phyloP scores from a whole-genome alignment of 495 filamentous ascomycete species.

The Xylaria palmicola region DNA sequence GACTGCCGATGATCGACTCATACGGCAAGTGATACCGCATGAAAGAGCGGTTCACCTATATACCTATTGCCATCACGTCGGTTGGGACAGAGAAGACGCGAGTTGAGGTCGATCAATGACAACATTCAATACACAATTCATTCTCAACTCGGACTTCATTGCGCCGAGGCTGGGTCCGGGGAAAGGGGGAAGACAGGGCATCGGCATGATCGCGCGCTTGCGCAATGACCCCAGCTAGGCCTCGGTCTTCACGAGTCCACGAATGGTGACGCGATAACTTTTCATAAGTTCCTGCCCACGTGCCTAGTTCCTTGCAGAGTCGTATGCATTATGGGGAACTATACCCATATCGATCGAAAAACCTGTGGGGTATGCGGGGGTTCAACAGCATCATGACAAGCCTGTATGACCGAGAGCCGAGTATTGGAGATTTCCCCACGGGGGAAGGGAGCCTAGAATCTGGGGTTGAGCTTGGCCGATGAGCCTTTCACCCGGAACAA shows the following conservation, averaged over 20 bases:
- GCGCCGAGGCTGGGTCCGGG: neutral
- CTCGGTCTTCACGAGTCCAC: constrained; percentile 3
- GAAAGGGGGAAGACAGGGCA: neutral
- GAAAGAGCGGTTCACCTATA: neutral
- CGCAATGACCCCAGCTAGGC: neutral
- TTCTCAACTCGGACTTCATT: neutral
- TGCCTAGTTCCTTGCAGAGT: neutral
- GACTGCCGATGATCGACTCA: neutral
- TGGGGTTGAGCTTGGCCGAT: neutral
- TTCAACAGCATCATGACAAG: neutral
- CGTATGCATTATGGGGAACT: neutral
- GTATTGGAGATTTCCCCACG: neutral
- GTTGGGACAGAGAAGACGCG: neutral
- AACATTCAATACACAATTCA: neutral
- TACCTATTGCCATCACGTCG: neutral
- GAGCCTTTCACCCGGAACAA: neutral
- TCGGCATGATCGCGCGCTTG: neutral
- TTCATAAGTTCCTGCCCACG: neutral
- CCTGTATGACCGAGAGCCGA: neutral
- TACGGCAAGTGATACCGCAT: neutral
- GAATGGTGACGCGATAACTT: constrained; percentile 1
- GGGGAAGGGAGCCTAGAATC: neutral
- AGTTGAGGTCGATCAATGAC: neutral
- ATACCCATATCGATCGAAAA: neutral
- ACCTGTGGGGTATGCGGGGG: neutral